Evolutionary conservation across 2,329 filamentous ascomycete genomes (phyloP).

Genomic region (Botrytis fragariae): DNA sequence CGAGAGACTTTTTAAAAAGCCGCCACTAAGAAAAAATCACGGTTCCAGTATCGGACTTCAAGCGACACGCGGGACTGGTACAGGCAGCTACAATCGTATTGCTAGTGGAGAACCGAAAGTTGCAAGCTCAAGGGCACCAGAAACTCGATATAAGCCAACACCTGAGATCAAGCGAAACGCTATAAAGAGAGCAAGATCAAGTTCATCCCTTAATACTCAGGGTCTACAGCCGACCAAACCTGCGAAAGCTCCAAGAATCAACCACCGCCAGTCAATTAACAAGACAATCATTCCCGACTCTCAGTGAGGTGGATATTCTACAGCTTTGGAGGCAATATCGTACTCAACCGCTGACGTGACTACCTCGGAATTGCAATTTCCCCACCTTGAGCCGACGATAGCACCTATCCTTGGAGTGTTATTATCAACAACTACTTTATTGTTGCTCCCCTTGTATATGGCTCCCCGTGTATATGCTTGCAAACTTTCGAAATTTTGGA

Average conservation of each 20-base stretch:
- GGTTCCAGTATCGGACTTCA: not conserved
- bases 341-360: not conserved
- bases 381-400: not conserved
- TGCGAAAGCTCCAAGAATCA: slow-evolving; percentile 18
- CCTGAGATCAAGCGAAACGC: slow-evolving; percentile 16
- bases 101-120: not conserved
- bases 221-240: not conserved
- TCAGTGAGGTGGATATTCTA: not conserved
- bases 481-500: not conserved
- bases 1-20: not conserved
- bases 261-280: not conserved
- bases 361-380: not conserved
- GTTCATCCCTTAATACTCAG: not conserved
- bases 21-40: not conserved
- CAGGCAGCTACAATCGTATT: slow-evolving; percentile 19
- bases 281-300: slow-evolving; percentile 21
- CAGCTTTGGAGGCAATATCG: not conserved
- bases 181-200: slow-evolving; percentile 20
- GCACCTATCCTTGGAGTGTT: not conserved
- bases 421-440: not conserved
- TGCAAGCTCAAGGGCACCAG: not conserved
- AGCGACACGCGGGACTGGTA: not conserved
- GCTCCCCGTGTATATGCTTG: not conserved
- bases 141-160: not conserved
- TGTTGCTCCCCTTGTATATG: not conserved